Evolutionary conservation across 75 land plant genomes (phyloP).

Genomic region (Sequoiadendron giganteum): DNA sequence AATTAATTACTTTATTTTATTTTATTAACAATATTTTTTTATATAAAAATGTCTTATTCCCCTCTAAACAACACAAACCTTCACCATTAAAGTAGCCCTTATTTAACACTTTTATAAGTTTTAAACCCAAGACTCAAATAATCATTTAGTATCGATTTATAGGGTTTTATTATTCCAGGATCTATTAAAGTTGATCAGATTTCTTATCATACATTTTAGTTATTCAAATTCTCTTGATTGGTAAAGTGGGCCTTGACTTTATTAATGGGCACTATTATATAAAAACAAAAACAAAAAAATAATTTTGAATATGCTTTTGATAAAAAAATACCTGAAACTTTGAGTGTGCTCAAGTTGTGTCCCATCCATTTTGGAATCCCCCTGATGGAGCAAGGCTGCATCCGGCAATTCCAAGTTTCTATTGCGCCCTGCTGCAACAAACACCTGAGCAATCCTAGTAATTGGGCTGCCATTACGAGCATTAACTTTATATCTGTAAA

Average conservation of each 20-base stretch:
- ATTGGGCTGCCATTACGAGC: conserved; percentile 18
- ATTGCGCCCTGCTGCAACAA: conserved; percentile 20
- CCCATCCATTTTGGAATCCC: conserved; percentile 1
- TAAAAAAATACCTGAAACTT: conserved; percentile 4
- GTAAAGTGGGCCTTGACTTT: not conserved
- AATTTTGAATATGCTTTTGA: not conserved
- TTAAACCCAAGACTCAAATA: too few relatives aligned
- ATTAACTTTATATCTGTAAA: not conserved
- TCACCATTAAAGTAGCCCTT: too few relatives aligned
- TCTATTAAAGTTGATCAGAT: too few relatives aligned
- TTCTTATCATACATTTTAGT: too few relatives aligned
- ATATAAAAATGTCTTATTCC: too few relatives aligned
- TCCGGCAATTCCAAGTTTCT: conserved; percentile 18
- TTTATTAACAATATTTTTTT: too few relatives aligned
- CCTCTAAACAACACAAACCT: too few relatives aligned
- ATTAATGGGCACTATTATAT: too few relatives aligned
- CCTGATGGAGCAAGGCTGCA: conserved; percentile 4
- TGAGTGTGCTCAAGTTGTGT: conserved; percentile 13
- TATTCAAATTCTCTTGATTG: not conserved
- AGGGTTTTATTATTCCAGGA: too few relatives aligned
- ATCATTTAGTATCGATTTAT: too few relatives aligned
- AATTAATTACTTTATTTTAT: too few relatives aligned
- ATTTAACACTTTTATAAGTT: too few relatives aligned
- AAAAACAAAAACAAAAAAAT: not conserved
- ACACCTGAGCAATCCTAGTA: conserved; percentile 22